phyloP scores from a whole-genome alignment of 192 early-diverging fungal species.

The Entomortierella parvispora region DNA sequence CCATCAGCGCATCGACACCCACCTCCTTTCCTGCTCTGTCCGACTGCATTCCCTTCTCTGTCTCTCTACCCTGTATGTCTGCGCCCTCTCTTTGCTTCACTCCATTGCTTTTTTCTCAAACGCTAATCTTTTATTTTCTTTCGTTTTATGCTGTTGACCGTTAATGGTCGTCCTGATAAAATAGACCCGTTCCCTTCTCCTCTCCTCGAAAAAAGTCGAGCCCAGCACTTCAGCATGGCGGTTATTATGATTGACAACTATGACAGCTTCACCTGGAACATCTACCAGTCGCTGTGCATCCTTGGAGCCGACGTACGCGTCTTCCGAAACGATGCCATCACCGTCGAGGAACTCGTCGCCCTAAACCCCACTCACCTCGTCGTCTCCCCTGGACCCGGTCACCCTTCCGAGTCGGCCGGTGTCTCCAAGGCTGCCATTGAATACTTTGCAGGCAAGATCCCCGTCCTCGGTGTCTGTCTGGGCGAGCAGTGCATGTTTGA shows the following conservation, averaged over 20 bases:
- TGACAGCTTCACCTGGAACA: constrained; percentile 99
- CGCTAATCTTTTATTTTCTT: background rate
- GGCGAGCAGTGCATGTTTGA: constrained; percentile 99
- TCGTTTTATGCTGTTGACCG: background rate
- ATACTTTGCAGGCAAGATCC: constrained; percentile 93
- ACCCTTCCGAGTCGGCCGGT: constrained; percentile 89
- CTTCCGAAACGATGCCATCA: constrained; percentile 93
- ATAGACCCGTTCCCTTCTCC: constrained; percentile 1
- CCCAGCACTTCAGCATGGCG: constrained; percentile 53
- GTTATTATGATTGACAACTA: constrained; percentile 97
- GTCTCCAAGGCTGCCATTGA: constrained; percentile 89
- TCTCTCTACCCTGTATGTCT: background rate
- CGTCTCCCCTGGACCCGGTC: constrained; percentile 96
- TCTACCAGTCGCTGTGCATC: constrained; percentile 94
- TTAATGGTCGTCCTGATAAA: background rate
- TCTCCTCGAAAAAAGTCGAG: background rate
- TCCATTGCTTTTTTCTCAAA: background rate
- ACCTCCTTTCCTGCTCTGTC: too few relatives aligned
- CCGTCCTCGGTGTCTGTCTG: constrained; percentile 96
- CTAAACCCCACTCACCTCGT: constrained; percentile 94
- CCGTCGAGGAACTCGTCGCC: constrained; percentile 82
- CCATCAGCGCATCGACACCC: background rate
- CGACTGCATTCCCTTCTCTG: background rate
- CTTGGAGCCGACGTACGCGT: constrained; percentile 94
- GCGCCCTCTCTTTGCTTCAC: background rate